phyloP scores from a whole-genome alignment of 1,139 yeast genomes.

The Debaryomycetaceae sp. region DNA sequence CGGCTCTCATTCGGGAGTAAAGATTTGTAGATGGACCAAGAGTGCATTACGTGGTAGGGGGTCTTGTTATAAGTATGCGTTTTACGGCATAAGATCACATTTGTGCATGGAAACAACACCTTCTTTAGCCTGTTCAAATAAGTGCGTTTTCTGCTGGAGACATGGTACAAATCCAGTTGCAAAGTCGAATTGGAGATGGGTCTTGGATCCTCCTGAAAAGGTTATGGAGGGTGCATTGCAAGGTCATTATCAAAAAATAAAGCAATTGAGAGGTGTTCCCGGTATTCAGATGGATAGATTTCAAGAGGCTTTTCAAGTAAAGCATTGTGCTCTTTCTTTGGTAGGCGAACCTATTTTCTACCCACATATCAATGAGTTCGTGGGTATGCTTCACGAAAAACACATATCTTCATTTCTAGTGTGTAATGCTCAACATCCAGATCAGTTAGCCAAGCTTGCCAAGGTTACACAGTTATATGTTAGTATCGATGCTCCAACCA shows the following conservation, averaged over 20 bases:
- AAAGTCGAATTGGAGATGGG: constrained; percentile 91
- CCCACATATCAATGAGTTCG: constrained; percentile 84
- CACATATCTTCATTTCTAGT: constrained; percentile 84
- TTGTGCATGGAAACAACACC: constrained; percentile 97
- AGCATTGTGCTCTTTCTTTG: constrained; percentile 86
- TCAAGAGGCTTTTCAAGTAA: constrained; percentile 83
- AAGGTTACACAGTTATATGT: constrained; percentile 90
- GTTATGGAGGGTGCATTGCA: constrained; percentile 80
- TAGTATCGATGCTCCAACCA: constrained; percentile 89
- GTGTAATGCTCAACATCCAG: constrained; percentile 96
- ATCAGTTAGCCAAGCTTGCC: constrained; percentile 60
- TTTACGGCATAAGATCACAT: constrained; percentile 86
- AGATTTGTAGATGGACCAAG: constrained; percentile 95
- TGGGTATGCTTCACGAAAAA: constrained; percentile 71
- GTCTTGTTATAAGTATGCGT: constrained; percentile 88
- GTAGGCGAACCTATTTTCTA: constrained; percentile 95
- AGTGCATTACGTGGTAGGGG: constrained; percentile 93
- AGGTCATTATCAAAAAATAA: constrained; percentile 88
- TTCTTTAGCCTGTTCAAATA: constrained; percentile 86
- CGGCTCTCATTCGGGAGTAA: constrained; percentile 94
- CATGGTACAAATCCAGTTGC: constrained; percentile 98
- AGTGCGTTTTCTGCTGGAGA: constrained; percentile 97
- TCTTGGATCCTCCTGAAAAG: constrained; percentile 82
- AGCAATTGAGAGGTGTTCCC: constrained; percentile 94
- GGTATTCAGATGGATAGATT: constrained; percentile 89